Conservation (phyloP, 2,329 filamentous ascomycete species). For the Ascochyta pisi region DNA sequence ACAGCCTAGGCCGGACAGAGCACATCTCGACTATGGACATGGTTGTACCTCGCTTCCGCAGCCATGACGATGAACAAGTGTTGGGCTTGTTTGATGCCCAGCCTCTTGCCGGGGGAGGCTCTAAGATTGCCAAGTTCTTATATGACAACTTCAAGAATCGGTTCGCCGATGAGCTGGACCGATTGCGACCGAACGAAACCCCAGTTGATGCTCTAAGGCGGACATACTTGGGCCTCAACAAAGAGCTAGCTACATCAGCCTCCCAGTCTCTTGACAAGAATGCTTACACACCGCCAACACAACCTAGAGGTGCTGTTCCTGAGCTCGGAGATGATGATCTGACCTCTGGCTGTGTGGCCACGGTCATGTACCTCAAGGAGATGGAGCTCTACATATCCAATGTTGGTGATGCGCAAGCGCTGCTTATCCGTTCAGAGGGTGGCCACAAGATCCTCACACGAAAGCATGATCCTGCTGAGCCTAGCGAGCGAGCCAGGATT, state of each 20-base stretch:
- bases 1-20: slow-evolving; percentile 90
- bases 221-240: slow-evolving; percentile 89
- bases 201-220: slow-evolving; percentile 83
- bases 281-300: slow-evolving; percentile 48
- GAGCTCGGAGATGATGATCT: slow-evolving; percentile 89
- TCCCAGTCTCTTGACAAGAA: slow-evolving; percentile 79
- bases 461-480: slow-evolving; percentile 92
- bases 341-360: slow-evolving; percentile 88
- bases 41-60: slow-evolving; percentile 89
- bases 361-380: slow-evolving; percentile 85
- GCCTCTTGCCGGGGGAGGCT: slow-evolving; percentile 84
- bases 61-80: slow-evolving; percentile 86
- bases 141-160: slow-evolving; percentile 93
- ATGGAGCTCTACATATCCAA: slow-evolving; percentile 95
- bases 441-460: slow-evolving; percentile 82
- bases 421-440: slow-evolving; percentile 89
- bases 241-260: slow-evolving; percentile 86
- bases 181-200: slow-evolving; percentile 73
- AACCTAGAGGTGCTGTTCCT: slow-evolving; percentile 73
- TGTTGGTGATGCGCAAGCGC: slow-evolving; percentile 93
- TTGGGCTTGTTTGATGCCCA: slow-evolving; percentile 97
- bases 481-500: slow-evolving; percentile 83
- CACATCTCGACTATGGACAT: slow-evolving; percentile 95
- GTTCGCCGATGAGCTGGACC: slow-evolving; percentile 82
- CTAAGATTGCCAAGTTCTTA: slow-evolving; percentile 93